Evolutionary conservation across 768 basidiomycete genomes (phyloP).

Genomic region (Ephemerocybe angulata): DNA sequence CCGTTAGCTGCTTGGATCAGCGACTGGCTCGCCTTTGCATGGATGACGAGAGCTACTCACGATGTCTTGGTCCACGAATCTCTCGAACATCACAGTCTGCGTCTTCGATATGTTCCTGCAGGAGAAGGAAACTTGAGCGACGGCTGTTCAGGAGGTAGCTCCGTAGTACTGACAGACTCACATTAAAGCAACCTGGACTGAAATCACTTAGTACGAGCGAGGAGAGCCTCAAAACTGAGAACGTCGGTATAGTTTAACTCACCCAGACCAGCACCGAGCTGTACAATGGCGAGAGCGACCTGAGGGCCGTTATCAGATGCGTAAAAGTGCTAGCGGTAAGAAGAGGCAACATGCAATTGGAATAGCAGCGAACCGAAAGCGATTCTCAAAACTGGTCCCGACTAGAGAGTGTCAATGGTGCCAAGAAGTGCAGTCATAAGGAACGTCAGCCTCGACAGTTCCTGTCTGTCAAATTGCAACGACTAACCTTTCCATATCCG

Average conservation of each 20-base stretch:
- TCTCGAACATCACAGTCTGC: background rate
- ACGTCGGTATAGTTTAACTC: background rate
- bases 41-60: background rate
- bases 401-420: no score
- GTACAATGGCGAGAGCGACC: background rate
- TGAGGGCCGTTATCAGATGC: background rate
- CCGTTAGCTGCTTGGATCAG: background rate
- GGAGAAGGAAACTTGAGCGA: background rate
- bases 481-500: background rate
- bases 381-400: background rate
- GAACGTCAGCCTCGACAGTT: background rate
- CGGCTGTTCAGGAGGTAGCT: no score
- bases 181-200: background rate
- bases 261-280: background rate
- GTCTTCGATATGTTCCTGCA: background rate
- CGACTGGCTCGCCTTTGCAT: no score
- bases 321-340: background rate
- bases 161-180: background rate
- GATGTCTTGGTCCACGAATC: background rate
- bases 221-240: background rate
- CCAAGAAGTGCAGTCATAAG: background rate
- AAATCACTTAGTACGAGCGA: background rate
- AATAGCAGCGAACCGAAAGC: background rate
- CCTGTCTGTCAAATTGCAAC: background rate
- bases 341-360: background rate